These are phyloP conservation scores for Malassezia yamatoensis DNA, from an alignment of 1,284 basidiomycete species.

Conservation along the genomic window DNA sequence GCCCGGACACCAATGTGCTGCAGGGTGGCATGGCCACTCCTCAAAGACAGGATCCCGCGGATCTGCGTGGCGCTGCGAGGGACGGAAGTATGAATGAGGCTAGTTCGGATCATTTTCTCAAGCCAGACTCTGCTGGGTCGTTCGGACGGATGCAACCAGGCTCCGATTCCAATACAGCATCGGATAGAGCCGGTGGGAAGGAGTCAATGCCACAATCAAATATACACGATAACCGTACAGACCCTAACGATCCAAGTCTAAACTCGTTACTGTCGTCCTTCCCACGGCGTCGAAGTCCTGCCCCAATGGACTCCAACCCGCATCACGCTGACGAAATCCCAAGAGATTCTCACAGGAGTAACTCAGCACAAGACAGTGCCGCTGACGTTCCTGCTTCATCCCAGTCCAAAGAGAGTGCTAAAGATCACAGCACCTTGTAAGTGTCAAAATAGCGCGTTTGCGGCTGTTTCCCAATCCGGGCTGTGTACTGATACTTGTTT, in stretches of 20 bases:
- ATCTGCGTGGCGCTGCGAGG: neutral
- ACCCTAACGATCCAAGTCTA: neutral
- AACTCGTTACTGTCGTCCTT: neutral
- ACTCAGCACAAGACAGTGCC: no score
- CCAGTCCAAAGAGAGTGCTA: neutral
- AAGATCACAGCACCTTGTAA: neutral
- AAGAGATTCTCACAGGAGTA: neutral
- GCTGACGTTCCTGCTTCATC: neutral
- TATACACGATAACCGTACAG: neutral
- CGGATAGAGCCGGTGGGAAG: no score
- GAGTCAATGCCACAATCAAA: no score
- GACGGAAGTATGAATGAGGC: neutral
- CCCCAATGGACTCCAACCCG: neutral
- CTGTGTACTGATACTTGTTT: neutral
- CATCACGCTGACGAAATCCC: neutral
- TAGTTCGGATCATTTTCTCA: neutral
- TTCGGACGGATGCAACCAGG: neutral
- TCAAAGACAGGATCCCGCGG: neutral
- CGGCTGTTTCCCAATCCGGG: neutral
- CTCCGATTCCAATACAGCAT: neutral
- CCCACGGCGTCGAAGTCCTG: neutral
- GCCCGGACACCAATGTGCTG: neutral
- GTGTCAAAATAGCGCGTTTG: neutral
- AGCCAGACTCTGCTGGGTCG: neutral
- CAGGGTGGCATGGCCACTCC: neutral